These are phyloP conservation scores for Fusarium virguliforme DNA, from an alignment of 2,329 filamentous ascomycete genomes.

Conservation along the genomic window DNA sequence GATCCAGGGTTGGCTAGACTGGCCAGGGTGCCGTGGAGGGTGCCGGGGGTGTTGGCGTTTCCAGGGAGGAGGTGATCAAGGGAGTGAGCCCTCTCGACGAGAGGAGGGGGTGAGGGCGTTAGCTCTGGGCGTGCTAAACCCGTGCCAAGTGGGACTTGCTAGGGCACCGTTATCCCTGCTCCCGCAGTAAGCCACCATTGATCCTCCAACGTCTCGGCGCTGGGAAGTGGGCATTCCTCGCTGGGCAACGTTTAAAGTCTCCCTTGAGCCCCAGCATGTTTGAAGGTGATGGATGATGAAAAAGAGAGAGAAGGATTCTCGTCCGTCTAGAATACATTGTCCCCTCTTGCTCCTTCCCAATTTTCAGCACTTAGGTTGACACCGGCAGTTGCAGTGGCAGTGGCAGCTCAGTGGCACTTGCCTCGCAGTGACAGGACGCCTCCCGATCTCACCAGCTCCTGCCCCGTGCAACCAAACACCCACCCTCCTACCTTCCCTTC, in stretches of 20 bases:
- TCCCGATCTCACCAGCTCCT: constrained; percentile 38
- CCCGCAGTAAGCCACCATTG: constrained; percentile 45
- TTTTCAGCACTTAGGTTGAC: constrained; percentile 14
- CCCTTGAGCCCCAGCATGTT: constrained; percentile 44
- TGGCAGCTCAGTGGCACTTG: constrained; percentile 22
- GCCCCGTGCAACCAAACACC: constrained; percentile 42
- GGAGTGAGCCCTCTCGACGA: constrained; percentile 31
- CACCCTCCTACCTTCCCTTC: constrained; percentile 22
- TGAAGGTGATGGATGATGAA: constrained; percentile 15
- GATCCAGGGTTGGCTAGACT: constrained; percentile 24
- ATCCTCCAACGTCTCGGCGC: constrained; percentile 45
- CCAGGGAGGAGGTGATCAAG: constrained; percentile 22
- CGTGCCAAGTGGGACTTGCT: constrained; percentile 34
- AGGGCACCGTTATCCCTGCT: constrained; percentile 47
- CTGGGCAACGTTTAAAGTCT: constrained; percentile 47
- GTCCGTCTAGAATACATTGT: constrained; percentile 13
- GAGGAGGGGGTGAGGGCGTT: constrained; percentile 25
- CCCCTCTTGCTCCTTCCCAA: constrained; percentile 21
- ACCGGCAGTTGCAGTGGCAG: constrained; percentile 16
- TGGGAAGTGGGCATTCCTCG: constrained; percentile 46
- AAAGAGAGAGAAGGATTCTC: constrained; percentile 21
- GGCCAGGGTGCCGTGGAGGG: constrained; percentile 20
- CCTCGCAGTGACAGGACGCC: constrained; percentile 22
- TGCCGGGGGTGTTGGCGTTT: constrained; percentile 10
- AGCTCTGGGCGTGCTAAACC: constrained; percentile 34